A percentile compares a stretch with the other conserved stretches of the same genome.
phyloP scores from a whole-genome alignment of 257 asterid genomes.

The Oldenlandia corymbosa region DNA sequence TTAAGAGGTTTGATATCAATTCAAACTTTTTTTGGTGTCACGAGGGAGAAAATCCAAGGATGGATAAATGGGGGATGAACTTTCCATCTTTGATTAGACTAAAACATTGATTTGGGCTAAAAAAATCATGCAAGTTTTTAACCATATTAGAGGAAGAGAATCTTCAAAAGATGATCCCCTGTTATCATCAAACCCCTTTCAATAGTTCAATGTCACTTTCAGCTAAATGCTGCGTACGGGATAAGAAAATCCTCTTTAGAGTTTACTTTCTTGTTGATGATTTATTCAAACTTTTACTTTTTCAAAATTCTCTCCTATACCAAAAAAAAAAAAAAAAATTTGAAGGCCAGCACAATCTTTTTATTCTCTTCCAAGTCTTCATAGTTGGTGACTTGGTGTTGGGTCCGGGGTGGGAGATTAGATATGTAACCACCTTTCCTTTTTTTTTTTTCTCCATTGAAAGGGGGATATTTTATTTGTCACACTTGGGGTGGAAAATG shows the following conservation, averaged over 20 bases:
- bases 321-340: too few species aligned
- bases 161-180: constrained; percentile 6
- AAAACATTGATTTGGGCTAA: background rate
- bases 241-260: background rate
- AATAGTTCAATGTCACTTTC: constrained; percentile 14
- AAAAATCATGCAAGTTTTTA: constrained; percentile 3
- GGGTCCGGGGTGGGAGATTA: background rate
- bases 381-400: background rate
- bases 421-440: background rate
- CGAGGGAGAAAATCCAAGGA: background rate
- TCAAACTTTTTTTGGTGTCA: background rate
- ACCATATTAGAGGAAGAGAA: background rate
- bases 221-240: constrained; percentile 1
- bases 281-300: background rate
- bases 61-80: background rate
- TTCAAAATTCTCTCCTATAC: background rate
- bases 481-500: background rate
- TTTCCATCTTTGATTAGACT: background rate
- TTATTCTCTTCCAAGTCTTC: background rate
- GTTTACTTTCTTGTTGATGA: constrained; percentile 8
- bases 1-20: background rate
- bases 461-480: background rate
- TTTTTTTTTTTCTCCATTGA: background rate
- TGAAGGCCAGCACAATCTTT: background rate
- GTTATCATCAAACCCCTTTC: background rate